phyloP scores from a whole-genome alignment of 1,284 basidiomycete genomes.

The Cronartium quercuum region DNA sequence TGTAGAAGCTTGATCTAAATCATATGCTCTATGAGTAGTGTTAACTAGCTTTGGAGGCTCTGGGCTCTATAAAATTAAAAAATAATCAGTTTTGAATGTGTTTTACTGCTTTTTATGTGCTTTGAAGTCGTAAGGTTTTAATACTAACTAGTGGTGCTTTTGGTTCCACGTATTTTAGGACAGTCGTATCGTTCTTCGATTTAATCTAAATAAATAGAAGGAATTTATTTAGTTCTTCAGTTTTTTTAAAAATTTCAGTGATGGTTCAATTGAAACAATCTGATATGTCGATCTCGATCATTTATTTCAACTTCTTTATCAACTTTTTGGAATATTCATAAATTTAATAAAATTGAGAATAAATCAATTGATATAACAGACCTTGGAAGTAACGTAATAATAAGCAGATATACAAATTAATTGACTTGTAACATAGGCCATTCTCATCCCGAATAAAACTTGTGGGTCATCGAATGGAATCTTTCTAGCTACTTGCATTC shows the following conservation, averaged over 20 bases:
- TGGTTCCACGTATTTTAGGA: constrained; percentile 74
- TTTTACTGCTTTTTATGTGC: background rate
- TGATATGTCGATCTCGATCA: too few species aligned
- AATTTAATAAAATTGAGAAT: background rate
- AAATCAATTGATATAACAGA: constrained; percentile 44
- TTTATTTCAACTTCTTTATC: too few species aligned
- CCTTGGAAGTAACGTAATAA: constrained; percentile 66
- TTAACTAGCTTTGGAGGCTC: constrained; percentile 74
- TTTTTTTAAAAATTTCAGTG: too few species aligned
- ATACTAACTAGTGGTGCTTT: constrained; percentile 50
- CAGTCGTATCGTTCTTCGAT: constrained; percentile 87
- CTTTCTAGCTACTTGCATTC: constrained; percentile 66
- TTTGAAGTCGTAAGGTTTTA: constrained; percentile 45
- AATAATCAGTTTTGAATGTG: background rate
- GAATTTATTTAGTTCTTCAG: too few species aligned
- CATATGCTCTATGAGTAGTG: constrained; percentile 91
- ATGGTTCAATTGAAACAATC: too few species aligned
- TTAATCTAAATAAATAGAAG: constrained; percentile 62
- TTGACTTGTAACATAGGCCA: constrained; percentile 73
- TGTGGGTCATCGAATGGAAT: constrained; percentile 86
- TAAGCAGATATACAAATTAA: constrained; percentile 64
- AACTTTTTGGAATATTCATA: too few species aligned
- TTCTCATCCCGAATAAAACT: constrained; percentile 72
- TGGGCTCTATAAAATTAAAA: constrained; percentile 54
- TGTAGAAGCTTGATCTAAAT: constrained; percentile 56